Percentiles rank a stretch among this genome's conserved stretches.
Conservation (phyloP, 2,329 filamentous ascomycete species). For the Pseudopithomyces maydicus region DNA sequence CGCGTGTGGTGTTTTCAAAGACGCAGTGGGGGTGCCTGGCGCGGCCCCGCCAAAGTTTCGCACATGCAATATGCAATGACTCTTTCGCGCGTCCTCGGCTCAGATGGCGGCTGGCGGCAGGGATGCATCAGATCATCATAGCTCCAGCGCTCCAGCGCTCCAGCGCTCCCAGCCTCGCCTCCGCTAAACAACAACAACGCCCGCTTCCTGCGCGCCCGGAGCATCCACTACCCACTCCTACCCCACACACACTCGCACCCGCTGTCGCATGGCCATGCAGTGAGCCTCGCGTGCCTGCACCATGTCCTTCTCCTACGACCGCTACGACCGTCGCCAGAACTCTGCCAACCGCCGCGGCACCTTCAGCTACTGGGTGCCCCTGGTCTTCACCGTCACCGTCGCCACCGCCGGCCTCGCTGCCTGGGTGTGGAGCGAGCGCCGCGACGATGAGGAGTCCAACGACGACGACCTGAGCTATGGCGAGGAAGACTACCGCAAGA, state of each 20-base stretch:
- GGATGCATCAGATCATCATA: constrained; percentile 11
- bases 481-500: constrained; percentile 41
- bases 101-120: constrained; percentile 4
- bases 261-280: not conserved
- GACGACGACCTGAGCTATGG: constrained; percentile 56
- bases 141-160: too few species aligned
- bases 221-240: constrained; percentile 18
- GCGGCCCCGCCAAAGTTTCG: constrained; percentile 23
- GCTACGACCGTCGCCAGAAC: constrained; percentile 54
- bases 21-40: not conserved
- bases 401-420: constrained; percentile 85
- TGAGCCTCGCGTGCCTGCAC: constrained; percentile 9
- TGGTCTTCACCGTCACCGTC: constrained; percentile 83
- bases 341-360: constrained; percentile 62
- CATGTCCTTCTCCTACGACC: constrained; percentile 61
- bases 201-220: constrained; percentile 9
- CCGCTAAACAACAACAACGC: constrained; percentile 10
- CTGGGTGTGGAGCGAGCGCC: constrained; percentile 93
- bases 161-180: constrained; percentile 21
- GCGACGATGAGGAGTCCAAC: constrained; percentile 70
- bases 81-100: constrained; percentile 9
- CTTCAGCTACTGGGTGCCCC: constrained; percentile 86
- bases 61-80: constrained; percentile 9
- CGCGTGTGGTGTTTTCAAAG: not conserved
- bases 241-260: constrained; percentile 8